Conservation (phyloP, 805 yeast genomes). For the Candida railenensis region DNA sequence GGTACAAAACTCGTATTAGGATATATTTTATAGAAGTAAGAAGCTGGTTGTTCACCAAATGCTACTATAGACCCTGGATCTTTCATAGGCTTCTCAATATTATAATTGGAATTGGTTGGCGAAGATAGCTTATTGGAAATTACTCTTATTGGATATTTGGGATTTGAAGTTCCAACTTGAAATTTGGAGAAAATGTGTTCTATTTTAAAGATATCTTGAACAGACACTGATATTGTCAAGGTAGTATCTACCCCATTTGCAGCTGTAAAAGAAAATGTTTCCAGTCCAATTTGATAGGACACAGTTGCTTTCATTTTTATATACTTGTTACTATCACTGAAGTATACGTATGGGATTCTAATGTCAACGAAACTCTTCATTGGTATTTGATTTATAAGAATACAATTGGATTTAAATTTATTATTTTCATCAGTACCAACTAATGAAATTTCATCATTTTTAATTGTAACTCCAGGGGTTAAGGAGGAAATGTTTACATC, state of each 20-base stretch:
- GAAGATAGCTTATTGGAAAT: conserved; percentile 40
- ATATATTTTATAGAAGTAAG: conserved; percentile 54
- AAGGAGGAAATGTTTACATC: conserved; percentile 13
- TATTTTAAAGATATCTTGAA: conserved; percentile 71
- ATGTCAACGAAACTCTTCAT: conserved; percentile 14
- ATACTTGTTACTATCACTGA: conserved; percentile 23
- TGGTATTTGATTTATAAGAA: background rate
- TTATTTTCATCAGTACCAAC: conserved; percentile 1
- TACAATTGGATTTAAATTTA: conserved; percentile 10
- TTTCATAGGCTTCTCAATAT: conserved; percentile 17
- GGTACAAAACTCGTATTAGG: conserved; percentile 16
- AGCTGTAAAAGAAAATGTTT: conserved; percentile 18
- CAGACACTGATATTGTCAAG: conserved; percentile 68
- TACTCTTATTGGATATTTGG: conserved; percentile 54
- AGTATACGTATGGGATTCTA: conserved; percentile 30
- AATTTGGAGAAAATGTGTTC: conserved; percentile 62
- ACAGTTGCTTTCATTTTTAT: conserved; percentile 21
- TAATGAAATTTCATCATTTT: background rate
- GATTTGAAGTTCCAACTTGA: conserved; percentile 59
- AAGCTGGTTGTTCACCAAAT: conserved; percentile 69
- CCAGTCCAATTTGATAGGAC: conserved; percentile 18
- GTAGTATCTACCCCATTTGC: conserved; percentile 48
- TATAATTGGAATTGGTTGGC: conserved; percentile 20
- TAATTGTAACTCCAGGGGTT: conserved; percentile 18
- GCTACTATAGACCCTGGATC: conserved; percentile 42